Base-by-base conservation (phyloP, 768 basidiomycete species). In the Calvatia gigantea region DNA sequence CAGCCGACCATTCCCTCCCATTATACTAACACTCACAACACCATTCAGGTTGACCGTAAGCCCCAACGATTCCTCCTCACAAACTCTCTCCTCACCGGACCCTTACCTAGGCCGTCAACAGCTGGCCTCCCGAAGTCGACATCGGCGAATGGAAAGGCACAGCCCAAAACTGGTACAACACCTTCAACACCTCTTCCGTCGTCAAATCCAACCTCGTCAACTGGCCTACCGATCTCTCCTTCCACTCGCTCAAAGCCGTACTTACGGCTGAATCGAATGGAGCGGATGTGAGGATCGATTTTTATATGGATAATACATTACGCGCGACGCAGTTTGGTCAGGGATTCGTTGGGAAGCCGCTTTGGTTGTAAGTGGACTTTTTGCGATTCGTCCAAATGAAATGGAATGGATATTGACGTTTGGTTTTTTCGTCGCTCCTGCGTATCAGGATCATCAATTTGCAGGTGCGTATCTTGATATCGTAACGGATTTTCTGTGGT, bases 121-220 rank as follows among this genome's bases (percentile, higher is more conserved):
- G 71, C 51, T 76, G 75, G 75, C 75, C 75, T 11, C 76, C 76
- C 2, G 76, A 77, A 60, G 57, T 65, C 6, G 75, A 76, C 56
- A 72, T 76, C 28, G 75, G 73, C 7, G 76, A 77, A 65, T 76
- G 75, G 75, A 77, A 76, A 63, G 74, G 75, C 28, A 75, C 74
- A 7, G 63, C 64, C 27, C 63, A 75, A 56, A 76, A 72, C 57
- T 77, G 76, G 76, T 75, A 62, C 59, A 70, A 77, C 59, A 77
- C 75, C 1, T 77, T 77, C 65, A 77, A 76, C 60, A 77, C 75
- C 2, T 75, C 75, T 6, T 71, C 72, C 7, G 60, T 71, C 41
- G 75, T 76, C 29, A 64, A 67, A 38, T 74, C 73, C 39, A 67
- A 70, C 53, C 66, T 75, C 50, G 71, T 76, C 41, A 51, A 60